Conservation (phyloP, 495 filamentous ascomycete species). For the Penicillium odoratum region DNA sequence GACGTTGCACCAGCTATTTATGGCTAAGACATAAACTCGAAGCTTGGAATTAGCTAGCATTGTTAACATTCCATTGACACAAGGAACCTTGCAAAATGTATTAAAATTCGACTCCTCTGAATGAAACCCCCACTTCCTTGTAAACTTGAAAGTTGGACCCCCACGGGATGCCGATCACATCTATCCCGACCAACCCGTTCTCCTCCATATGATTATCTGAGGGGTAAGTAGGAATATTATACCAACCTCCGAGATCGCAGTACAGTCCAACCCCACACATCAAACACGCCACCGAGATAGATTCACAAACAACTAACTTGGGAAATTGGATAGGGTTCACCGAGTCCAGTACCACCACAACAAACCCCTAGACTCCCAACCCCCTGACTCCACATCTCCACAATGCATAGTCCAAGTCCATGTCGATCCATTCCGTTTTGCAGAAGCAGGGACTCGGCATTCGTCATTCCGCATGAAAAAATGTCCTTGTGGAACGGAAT, state of each 20-base stretch:
- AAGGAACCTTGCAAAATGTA: no score
- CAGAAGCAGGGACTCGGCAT: slow-evolving; percentile 9
- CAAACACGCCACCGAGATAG: not conserved
- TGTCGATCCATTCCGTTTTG: slow-evolving; percentile 23
- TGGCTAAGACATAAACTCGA: no score
- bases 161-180: not conserved
- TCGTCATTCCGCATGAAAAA: not conserved
- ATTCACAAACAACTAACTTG: not conserved
- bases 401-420: not conserved
- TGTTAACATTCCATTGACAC: no score
- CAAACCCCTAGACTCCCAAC: not conserved
- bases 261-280: not conserved
- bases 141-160: not conserved
- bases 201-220: not conserved
- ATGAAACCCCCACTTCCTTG: no score
- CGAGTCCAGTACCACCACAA: no score
- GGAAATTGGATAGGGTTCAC: no score
- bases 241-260: not conserved
- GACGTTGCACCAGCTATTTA: no score
- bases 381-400: slow-evolving; percentile 1
- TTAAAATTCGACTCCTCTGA: no score
- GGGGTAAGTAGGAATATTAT: not conserved
- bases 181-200: no score
- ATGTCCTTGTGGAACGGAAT: not conserved
- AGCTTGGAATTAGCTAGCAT: no score